Conservation (phyloP, 306 rosid species). For the Cotoneaster glaucophyllus region DNA sequence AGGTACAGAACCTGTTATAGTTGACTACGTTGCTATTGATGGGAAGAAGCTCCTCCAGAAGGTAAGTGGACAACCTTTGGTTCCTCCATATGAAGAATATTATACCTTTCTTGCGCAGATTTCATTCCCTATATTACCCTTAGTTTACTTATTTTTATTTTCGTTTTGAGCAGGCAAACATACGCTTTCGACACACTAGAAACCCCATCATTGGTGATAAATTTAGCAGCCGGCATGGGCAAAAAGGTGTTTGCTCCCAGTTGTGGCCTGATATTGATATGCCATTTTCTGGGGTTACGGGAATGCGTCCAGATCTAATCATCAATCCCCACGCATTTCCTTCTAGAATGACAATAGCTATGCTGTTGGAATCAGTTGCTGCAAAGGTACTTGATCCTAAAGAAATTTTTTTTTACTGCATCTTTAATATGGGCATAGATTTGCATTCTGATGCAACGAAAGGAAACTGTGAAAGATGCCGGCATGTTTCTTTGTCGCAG, state of each 20-base stretch:
- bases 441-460: too few species aligned
- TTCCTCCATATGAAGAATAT: neutral
- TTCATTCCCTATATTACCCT: neutral
- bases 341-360: slow-evolving; percentile 98
- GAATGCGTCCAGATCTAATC: slow-evolving; percentile 98
- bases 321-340: slow-evolving; percentile 99
- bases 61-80: slow-evolving; percentile 32
- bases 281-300: slow-evolving; percentile 91
- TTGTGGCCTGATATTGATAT: slow-evolving; percentile 96
- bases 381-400: slow-evolving; percentile 60
- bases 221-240: slow-evolving; percentile 98
- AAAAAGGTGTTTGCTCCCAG: slow-evolving; percentile 99
- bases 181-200: slow-evolving; percentile 89
- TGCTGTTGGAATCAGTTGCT: slow-evolving; percentile 96
- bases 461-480: neutral
- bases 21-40: slow-evolving; percentile 82
- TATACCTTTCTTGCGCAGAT: too few species aligned
- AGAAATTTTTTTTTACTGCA: neutral
- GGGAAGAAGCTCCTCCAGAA: slow-evolving; percentile 52
- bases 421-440: neutral
- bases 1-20: slow-evolving; percentile 78
- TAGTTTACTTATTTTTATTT: slow-evolving; percentile 1
- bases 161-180: slow-evolving; percentile 52
- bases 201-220: slow-evolving; percentile 93
- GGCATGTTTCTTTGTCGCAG: slow-evolving; percentile 36